Evolutionary conservation across 2,329 filamentous ascomycete species (phyloP).

Genomic region (Trichoderma simmonsii): DNA sequence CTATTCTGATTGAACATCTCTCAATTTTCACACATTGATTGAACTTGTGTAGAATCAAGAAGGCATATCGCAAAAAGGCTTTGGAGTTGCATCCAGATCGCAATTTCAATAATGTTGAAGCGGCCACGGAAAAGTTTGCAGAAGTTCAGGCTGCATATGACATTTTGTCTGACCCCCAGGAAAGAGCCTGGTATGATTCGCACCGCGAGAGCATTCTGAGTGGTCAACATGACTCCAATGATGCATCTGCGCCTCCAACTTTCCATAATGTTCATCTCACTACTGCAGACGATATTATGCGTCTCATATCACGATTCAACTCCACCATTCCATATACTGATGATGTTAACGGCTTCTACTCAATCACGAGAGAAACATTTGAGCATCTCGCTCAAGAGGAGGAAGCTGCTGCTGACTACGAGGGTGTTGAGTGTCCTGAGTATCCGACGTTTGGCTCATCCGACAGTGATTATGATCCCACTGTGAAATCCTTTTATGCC

Average conservation of each 20-base stretch:
- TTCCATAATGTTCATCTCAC: conserved; percentile 70
- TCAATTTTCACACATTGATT: background rate
- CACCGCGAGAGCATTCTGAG: conserved; percentile 82
- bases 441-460: conserved; percentile 83
- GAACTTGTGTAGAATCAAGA: conserved; percentile 67
- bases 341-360: conserved; percentile 78
- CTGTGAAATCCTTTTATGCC: conserved; percentile 77
- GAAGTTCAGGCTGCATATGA: conserved; percentile 93
- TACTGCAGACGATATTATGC: conserved; percentile 73
- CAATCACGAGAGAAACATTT: conserved; percentile 73
- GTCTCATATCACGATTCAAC: conserved; percentile 77
- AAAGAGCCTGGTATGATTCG: conserved; percentile 96
- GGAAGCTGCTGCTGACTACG: conserved; percentile 67
- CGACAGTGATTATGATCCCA: conserved; percentile 70
- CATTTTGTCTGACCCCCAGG: conserved; percentile 91
- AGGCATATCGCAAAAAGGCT: conserved; percentile 85
- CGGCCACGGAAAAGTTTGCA: conserved; percentile 80
- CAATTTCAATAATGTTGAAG: conserved; percentile 81
- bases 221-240: conserved; percentile 51
- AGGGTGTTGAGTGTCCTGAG: conserved; percentile 55
- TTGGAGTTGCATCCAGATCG: conserved; percentile 93
- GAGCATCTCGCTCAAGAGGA: conserved; percentile 79
- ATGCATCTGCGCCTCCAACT: conserved; percentile 53
- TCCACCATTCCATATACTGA: conserved; percentile 76
- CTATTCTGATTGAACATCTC: background rate